A percentile compares a stretch with the other conserved stretches of the same genome.
Evolutionary conservation across 2,329 filamentous ascomycete species (phyloP).

Genomic region (Neodidymelliopsis sp.): DNA sequence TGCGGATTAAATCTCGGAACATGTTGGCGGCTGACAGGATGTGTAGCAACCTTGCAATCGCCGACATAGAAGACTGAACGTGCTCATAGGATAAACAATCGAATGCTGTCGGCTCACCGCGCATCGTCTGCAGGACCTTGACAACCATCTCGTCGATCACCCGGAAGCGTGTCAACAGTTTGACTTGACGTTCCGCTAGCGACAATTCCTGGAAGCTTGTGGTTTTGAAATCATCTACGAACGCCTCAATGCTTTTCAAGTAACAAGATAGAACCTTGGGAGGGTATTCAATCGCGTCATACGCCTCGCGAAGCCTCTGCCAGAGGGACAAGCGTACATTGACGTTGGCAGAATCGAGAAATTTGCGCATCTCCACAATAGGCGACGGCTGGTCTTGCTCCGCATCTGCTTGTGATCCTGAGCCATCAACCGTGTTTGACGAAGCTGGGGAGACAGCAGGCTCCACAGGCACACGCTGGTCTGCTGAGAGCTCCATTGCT

Average conservation of each 20-base stretch:
- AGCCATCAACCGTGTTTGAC: slow-evolving; percentile 7
- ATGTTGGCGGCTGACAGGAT: slow-evolving; percentile 81
- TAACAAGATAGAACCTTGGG: slow-evolving; percentile 91
- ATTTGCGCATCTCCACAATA: slow-evolving; percentile 81
- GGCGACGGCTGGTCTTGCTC: slow-evolving; percentile 33
- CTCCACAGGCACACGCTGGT: slow-evolving; percentile 16
- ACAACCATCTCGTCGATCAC: slow-evolving; percentile 79
- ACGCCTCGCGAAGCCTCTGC: slow-evolving; percentile 89
- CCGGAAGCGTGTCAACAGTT: slow-evolving; percentile 78
- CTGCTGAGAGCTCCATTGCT: background rate
- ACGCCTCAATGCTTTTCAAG: slow-evolving; percentile 83
- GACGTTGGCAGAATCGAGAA: slow-evolving; percentile 80
- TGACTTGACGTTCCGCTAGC: slow-evolving; percentile 70
- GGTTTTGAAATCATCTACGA: slow-evolving; percentile 73
- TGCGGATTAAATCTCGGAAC: slow-evolving; percentile 83
- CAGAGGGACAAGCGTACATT: slow-evolving; percentile 87
- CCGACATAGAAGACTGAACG: slow-evolving; percentile 73
- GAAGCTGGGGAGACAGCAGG: slow-evolving; percentile 23
- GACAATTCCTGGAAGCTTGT: slow-evolving; percentile 63
- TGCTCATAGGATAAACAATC: slow-evolving; percentile 86
- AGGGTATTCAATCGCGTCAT: slow-evolving; percentile 80
- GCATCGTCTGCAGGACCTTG: slow-evolving; percentile 69
- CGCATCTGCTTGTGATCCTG: slow-evolving; percentile 1
- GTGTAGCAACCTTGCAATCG: slow-evolving; percentile 74
- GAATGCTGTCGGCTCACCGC: slow-evolving; percentile 74